Evolutionary conservation across 805 yeast species (phyloP).

Genomic region (Kodamaea hsintzibuensis): DNA sequence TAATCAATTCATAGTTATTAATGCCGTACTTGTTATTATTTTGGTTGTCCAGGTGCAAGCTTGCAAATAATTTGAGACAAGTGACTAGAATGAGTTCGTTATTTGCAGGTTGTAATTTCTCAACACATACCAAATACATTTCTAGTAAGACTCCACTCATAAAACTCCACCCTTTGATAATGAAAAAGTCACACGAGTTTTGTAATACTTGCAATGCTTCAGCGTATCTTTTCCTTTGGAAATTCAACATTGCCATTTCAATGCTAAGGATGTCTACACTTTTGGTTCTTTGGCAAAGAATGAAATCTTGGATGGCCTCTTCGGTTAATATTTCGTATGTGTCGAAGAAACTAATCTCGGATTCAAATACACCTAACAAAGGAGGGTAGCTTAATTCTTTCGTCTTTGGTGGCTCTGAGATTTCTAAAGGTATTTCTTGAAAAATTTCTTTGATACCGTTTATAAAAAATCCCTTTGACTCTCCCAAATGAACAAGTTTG

Average conservation of each 20-base stretch:
- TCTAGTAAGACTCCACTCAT: constrained; percentile 68
- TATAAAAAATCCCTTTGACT: constrained; percentile 19
- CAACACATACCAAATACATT: constrained; percentile 68
- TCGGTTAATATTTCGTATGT: constrained; percentile 56
- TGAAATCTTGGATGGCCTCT: constrained; percentile 53
- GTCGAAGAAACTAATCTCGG: constrained; percentile 21
- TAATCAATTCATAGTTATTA: constrained; percentile 27
- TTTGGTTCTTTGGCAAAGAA: constrained; percentile 54
- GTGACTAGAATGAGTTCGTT: constrained; percentile 35
- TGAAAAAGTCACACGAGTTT: constrained; percentile 68
- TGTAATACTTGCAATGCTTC: constrained; percentile 64
- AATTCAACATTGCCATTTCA: constrained; percentile 74
- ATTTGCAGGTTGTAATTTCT: constrained; percentile 31
- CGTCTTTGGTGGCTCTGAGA: background rate
- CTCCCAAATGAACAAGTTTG: constrained; percentile 31
- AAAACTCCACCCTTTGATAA: constrained; percentile 69
- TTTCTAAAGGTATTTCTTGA: constrained; percentile 24
- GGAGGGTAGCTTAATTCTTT: constrained; percentile 16
- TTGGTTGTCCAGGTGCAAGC: constrained; percentile 20
- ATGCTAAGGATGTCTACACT: constrained; percentile 73
- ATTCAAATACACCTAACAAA: constrained; percentile 13
- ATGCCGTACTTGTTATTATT: constrained; percentile 21
- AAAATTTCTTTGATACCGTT: constrained; percentile 19
- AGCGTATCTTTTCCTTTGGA: constrained; percentile 54
- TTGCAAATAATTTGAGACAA: constrained; percentile 41